A percentile compares a stretch with the other conserved stretches of the same genome.
phyloP scores from a whole-genome alignment of 179 eudicot genomes.

The Beta macrorhiza region DNA sequence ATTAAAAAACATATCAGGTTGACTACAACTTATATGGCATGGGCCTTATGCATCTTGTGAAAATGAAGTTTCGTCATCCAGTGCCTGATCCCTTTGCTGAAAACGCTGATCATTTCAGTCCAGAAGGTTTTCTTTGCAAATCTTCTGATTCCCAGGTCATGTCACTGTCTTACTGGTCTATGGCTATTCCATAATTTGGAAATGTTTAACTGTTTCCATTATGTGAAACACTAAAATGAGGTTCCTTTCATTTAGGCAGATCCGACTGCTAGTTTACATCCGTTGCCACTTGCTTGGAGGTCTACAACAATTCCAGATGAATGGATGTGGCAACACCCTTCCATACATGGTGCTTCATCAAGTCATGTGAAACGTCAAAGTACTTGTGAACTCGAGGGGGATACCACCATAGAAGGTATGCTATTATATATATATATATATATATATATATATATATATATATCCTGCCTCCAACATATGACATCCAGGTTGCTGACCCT shows the following conservation, averaged over 20 bases:
- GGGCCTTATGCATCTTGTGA: conserved; percentile 87
- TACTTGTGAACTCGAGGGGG: conserved; percentile 86
- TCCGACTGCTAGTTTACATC: conserved; percentile 33
- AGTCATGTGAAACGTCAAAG: conserved; percentile 65
- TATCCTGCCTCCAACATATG: not conserved
- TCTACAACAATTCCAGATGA: conserved; percentile 68
- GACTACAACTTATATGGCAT: conserved; percentile 91
- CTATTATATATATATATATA: not conserved
- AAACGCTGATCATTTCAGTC: conserved; percentile 20
- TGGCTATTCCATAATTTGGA: not conserved
- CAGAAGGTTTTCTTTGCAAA: conserved; percentile 23
- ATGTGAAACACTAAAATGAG: conserved; percentile 17
- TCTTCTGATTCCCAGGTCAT: conserved; percentile 59
- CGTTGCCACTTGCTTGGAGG: conserved; percentile 53
- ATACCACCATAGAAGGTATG: conserved; percentile 71
- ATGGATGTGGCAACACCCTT: conserved; percentile 67
- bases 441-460: no score
- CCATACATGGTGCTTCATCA: conserved; percentile 44
- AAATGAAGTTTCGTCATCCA: conserved; percentile 79
- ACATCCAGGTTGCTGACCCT: not conserved
- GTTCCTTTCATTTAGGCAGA: conserved; percentile 56
- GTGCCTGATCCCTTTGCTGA: conserved; percentile 42
- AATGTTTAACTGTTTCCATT: not conserved
- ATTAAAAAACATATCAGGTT: conserved; percentile 42
- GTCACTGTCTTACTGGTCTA: conserved; percentile 9